Conservation (phyloP, 129 eudicot species). For the Chrysanthemum makinoi region DNA sequence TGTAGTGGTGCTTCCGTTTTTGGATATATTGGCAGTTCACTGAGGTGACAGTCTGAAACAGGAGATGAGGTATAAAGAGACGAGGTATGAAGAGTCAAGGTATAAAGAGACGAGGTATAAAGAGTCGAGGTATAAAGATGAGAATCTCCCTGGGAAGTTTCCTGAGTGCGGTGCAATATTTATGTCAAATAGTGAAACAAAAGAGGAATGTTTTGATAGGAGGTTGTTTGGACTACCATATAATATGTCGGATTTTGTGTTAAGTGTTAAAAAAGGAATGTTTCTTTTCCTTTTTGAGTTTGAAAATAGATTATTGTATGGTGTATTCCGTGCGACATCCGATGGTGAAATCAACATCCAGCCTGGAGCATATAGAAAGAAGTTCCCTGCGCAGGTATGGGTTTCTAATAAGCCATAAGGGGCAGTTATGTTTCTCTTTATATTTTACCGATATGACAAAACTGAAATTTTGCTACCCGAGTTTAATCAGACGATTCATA, state of each 20-base stretch:
- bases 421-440: not conserved
- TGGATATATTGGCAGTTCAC: conserved; percentile 35
- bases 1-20: conserved; percentile 11
- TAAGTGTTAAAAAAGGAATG: conserved; percentile 81
- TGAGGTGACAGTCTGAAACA: conserved; percentile 26
- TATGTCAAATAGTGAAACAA: conserved; percentile 55
- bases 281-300: conserved; percentile 70
- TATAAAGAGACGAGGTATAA: too few species aligned
- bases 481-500: conserved; percentile 5
- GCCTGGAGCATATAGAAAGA: conserved; percentile 54
- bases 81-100: conserved; percentile 14
- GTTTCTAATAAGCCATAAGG: conserved; percentile 1
- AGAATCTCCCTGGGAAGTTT: conserved; percentile 32
- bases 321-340: conserved; percentile 72
- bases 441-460: not conserved
- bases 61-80: conserved; percentile 13
- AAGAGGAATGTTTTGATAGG: conserved; percentile 50
- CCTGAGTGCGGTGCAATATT: conserved; percentile 80
- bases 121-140: conserved; percentile 31
- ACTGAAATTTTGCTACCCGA: too few species aligned
- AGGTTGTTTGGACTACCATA: conserved; percentile 65
- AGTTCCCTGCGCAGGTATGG: conserved; percentile 83
- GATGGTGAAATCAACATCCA: conserved; percentile 69
- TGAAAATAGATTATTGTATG: conserved; percentile 54
- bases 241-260: conserved; percentile 53